Base-by-base conservation (phyloP, 257 asterid species). In the Solanum chilense region DNA sequence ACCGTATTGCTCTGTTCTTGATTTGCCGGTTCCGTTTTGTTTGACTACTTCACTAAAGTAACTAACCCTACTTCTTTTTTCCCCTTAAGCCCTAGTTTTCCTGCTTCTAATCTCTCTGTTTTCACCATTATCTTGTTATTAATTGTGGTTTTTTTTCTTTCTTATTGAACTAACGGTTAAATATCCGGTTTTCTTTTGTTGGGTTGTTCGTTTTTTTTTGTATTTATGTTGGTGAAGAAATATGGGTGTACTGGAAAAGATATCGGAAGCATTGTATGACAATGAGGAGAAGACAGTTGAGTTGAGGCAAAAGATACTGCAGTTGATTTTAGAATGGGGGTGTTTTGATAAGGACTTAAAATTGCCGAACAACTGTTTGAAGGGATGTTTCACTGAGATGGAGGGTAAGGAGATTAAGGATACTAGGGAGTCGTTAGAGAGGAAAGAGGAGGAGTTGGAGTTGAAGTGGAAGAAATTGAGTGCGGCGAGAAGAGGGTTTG, bases 381-480 rank as follows among this genome's bases (percentile, higher is more conserved):
- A 56, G 66, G 66, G 21, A 56, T 20, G 12, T 56, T 56, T 56
- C 25, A 56, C 66, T 56, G 66, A 44, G 47, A 44, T 44, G 47
- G 47, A 44, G 47, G 12, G 47, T 44, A 42, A 84, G 37, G 68
- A 70, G 31, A 14, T 86, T 18, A 80, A 85, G 60, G 39, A 58
- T 20, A 23, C 12, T n/a, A 29, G 73, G 70, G 25, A 86, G 44
- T 88, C 80, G 5, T 8, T 88, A 42, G 44, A 58, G 75, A 73
- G 68, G 56, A 86, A 84, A 78, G 89, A 88, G 85, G 39, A 31
- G 47, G 87, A 71, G 21, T 69, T 89, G 44, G 71, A 73, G 18
- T 9, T 37, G n/a, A 27, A 45, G 13, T 73, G 87, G 69, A 66
- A 82, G 41, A 42, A 3, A 5, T 77, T 88, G 74, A 42, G n/a